Evolutionary conservation across 345 rosid species (phyloP).

Genomic region (Nasturtium officinale): DNA sequence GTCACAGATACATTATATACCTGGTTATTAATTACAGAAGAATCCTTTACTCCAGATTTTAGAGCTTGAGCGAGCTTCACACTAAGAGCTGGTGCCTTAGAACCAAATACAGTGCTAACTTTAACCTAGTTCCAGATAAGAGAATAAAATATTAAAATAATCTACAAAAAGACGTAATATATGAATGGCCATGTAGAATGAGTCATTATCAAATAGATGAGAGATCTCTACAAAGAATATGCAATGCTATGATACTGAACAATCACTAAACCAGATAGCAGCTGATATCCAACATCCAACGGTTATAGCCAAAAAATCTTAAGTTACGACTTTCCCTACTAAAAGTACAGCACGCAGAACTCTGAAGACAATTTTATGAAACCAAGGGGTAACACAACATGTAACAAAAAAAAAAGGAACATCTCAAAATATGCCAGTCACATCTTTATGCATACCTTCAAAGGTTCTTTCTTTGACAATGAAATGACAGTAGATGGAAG

Average conservation of each 20-base stretch:
- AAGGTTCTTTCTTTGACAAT: conserved; percentile 65
- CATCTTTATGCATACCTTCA: conserved; percentile 57
- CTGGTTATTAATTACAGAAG: conserved; percentile 67
- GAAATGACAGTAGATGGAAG: conserved; percentile 86
- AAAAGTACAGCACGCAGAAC: conserved; percentile 6
- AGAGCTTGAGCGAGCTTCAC: conserved; percentile 69
- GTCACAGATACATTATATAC: conserved; percentile 43
- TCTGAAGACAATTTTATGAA: conserved; percentile 8
- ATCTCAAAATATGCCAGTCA: conserved; percentile 24
- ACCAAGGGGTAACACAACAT: not conserved
- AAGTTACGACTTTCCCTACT: conserved; percentile 1
- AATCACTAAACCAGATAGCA: conserved; percentile 1
- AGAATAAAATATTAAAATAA: not conserved
- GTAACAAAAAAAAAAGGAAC: not conserved
- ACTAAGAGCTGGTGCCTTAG: conserved; percentile 76
- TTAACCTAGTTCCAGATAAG: conserved; percentile 57
- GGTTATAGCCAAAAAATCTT: not conserved
- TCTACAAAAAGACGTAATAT: not conserved
- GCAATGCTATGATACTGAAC: conserved; percentile 6
- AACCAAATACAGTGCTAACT: conserved; percentile 84
- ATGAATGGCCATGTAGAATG: not conserved
- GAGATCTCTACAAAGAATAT: not conserved
- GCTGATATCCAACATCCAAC: conserved; percentile 3
- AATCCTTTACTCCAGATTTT: conserved; percentile 54
- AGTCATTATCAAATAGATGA: not conserved